Evolutionary conservation across 352 stramenopile species (phyloP).

Genomic region (Globisporangium yorkense): DNA sequence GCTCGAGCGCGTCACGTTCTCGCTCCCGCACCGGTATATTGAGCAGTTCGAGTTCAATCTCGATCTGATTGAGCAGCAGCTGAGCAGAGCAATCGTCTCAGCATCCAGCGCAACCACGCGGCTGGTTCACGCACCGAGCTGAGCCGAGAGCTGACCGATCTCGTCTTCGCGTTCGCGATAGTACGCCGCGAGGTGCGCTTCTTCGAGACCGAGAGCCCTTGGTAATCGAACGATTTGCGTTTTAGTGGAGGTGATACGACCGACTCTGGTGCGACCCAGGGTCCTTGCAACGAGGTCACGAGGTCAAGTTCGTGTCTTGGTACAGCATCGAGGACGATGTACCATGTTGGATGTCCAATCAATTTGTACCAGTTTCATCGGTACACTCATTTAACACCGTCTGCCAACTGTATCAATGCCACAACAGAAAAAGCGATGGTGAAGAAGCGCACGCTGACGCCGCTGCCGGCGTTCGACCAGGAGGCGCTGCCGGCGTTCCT

Average conservation of each 20-base stretch:
- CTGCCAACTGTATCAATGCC: neutral
- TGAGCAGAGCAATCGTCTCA: neutral
- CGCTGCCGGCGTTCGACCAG: conserved; percentile 74
- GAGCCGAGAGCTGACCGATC: neutral
- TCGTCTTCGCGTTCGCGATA: neutral
- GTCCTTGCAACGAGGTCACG: too few species aligned
- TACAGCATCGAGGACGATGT: too few species aligned
- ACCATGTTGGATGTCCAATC: neutral
- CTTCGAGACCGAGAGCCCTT: too few species aligned
- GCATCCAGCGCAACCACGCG: too few species aligned
- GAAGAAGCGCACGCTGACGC: conserved; percentile 77
- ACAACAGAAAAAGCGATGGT: conserved; percentile 35
- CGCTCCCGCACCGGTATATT: neutral
- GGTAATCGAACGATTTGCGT: too few species aligned
- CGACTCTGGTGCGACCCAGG: too few species aligned
- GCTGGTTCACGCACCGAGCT: neutral
- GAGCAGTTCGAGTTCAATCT: too few species aligned
- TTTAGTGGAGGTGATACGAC: too few species aligned
- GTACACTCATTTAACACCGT: neutral
- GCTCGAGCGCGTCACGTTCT: neutral
- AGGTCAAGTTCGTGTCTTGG: too few species aligned
- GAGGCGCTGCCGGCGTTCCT: conserved; percentile 59
- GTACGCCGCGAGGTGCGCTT: neutral
- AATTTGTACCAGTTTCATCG: neutral
- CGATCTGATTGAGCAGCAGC: neutral